A percentile compares a stretch with the other conserved stretches of the same genome.
Conservation (phyloP, 179 eudicot species). For the Corrigiola litoralis region DNA sequence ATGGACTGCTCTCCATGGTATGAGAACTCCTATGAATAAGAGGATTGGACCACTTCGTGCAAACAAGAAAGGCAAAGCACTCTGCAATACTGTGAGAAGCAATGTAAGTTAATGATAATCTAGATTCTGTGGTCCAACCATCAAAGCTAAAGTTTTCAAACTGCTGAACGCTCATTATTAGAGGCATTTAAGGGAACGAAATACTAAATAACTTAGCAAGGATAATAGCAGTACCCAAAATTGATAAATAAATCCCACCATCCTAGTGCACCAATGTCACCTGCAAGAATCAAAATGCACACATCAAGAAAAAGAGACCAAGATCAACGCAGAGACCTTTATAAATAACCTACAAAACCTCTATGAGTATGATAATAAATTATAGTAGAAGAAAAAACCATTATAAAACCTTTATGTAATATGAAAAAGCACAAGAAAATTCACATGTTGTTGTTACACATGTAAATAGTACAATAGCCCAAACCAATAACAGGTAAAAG, state of each 20-base stretch:
- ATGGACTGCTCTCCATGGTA: constrained; percentile 51
- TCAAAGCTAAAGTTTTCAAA: too few relatives aligned
- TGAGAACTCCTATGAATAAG: constrained; percentile 56
- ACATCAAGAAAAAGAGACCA: background rate
- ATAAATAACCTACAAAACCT: too few relatives aligned
- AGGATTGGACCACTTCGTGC: constrained; percentile 97
- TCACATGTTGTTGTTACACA: too few relatives aligned
- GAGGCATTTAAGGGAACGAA: background rate
- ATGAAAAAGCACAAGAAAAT: too few relatives aligned
- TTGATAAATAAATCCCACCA: constrained; percentile 98
- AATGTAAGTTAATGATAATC: too few relatives aligned
- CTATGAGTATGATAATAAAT: too few relatives aligned
- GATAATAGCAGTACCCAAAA: constrained; percentile 51
- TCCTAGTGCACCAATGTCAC: constrained; percentile 78
- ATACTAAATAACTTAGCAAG: background rate
- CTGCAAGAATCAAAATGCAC: constrained; percentile 34
- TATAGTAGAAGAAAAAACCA: too few relatives aligned
- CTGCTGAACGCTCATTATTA: too few relatives aligned
- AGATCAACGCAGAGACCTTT: constrained; percentile 1
- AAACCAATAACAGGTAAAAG: too few relatives aligned
- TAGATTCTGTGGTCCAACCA: too few relatives aligned
- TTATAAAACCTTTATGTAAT: too few relatives aligned
- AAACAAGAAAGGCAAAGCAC: constrained; percentile 96
- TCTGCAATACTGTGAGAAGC: constrained; percentile 68
- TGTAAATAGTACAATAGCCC: too few relatives aligned